Evolutionary conservation across 306 rosid genomes (phyloP), one percentile per base, ranked within the genome.

Genomic region (Acmispon strigosus): DNA sequence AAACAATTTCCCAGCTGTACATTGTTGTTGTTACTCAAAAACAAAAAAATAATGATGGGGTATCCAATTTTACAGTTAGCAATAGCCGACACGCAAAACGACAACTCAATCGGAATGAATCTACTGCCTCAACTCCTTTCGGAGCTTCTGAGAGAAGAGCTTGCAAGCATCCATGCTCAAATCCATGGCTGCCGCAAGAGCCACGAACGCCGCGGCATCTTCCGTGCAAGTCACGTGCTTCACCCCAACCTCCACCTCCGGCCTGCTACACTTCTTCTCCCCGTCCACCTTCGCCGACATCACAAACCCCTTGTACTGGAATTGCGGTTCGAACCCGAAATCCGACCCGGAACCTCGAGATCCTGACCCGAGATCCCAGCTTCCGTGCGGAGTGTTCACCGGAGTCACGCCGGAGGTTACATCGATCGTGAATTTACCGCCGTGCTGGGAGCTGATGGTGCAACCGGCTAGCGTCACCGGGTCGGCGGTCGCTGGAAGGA

Each of bases 161-260:
- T 78, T 75, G 74, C 86, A 83, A 3, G 86, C 86, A 20, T 83
- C 86, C 66, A 83, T 75, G 10, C 86, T 79, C 81, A 83, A 67
- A 66, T 83, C 86, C 84, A 83, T 45, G 24, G 86, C 86, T 2
- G 86, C 86, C 3, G 86, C 86, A 7, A 82, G 80, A 1, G 86
- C 86, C 37, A 82, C 86, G 62, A 78, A 82, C 1, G 83, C 81
- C 4, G 86, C 86, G 2, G 86, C 86, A 54, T 82, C 86, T 59
- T 82, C 86, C 70, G 81, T 18, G 72, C 86, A 83, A 14, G 49
- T 71, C 79, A 79, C 86, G 62, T 79, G 81, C 72, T 71, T 57
- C 59, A 83, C 86, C 10, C 86, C 81, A 15, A 83, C 86, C 54
- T 79, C 86, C 65, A 83, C 76, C 67, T 79, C 79, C 14, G 84